Evolutionary conservation across 148 eudicot species (phyloP).

Genomic region (Chenopodium suecicum): DNA sequence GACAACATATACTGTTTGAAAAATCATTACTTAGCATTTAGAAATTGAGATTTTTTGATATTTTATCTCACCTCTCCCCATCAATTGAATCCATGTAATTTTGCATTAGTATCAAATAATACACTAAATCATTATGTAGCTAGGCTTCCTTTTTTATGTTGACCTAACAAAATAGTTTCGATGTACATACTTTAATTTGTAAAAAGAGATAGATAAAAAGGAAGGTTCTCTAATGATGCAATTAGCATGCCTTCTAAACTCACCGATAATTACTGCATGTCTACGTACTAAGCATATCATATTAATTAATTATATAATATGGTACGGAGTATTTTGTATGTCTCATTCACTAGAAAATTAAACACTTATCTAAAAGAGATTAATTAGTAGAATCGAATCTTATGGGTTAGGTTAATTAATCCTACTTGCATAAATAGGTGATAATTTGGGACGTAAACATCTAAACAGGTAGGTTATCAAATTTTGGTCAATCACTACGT

Average conservation of each 20-base stretch:
- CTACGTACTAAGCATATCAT: background rate
- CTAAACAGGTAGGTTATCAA: background rate
- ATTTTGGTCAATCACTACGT: background rate
- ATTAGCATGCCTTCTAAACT: background rate
- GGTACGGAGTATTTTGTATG: background rate
- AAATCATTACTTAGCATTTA: too few species aligned
- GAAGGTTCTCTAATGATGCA: conserved; percentile 2
- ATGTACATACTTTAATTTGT: background rate
- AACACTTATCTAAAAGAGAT: conserved; percentile 1
- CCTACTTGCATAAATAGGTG: background rate
- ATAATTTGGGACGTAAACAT: conserved; percentile 8
- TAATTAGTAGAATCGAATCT: background rate
- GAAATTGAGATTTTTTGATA: too few species aligned
- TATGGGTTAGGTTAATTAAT: background rate
- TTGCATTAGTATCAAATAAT: too few species aligned
- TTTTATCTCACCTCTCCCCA: too few species aligned
- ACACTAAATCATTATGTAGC: background rate
- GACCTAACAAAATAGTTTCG: background rate
- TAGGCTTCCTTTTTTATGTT: background rate
- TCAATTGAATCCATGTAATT: too few species aligned
- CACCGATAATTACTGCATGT: conserved; percentile 5
- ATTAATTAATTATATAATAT: background rate
- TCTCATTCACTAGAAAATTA: background rate
- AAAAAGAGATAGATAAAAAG: background rate
- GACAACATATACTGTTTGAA: too few species aligned